Conservation (phyloP, 352 stramenopile genomes). For the Pythium sukuiense region DNA sequence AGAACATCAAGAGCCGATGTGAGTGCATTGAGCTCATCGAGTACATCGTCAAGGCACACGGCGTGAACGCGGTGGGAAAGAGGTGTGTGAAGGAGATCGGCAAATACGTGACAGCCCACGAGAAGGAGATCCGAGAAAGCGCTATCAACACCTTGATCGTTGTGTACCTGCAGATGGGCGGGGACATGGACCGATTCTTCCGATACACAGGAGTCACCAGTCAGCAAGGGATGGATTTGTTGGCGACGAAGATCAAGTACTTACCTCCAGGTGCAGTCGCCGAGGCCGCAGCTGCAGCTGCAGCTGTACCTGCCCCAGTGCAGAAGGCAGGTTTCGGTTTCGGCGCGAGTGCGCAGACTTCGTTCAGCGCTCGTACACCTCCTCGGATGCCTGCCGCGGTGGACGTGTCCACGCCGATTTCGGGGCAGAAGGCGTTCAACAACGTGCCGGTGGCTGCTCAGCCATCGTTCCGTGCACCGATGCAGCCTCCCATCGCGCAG, state of each 20-base stretch:
- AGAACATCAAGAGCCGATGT: conserved; percentile 86
- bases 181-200: conserved; percentile 79
- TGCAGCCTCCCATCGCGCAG: not conserved
- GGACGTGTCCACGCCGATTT: conserved; percentile 28
- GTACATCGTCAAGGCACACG: conserved; percentile 65
- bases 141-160: conserved; percentile 68
- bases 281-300: conserved; percentile 14
- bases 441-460: conserved; percentile 16
- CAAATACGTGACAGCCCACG: conserved; percentile 73
- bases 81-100: conserved; percentile 78
- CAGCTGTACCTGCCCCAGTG: conserved; percentile 12
- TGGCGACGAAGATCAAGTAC: conserved; percentile 77
- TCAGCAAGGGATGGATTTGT: conserved; percentile 81
- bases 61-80: conserved; percentile 65
- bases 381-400: conserved; percentile 24
- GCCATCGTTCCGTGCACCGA: not conserved
- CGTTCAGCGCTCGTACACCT: conserved; percentile 17
- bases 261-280: conserved; percentile 46
- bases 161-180: conserved; percentile 69
- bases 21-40: conserved; percentile 85
- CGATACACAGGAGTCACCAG: conserved; percentile 66
- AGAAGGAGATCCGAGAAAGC: conserved; percentile 84
- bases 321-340: conserved; percentile 27
- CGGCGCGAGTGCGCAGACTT: conserved; percentile 11
- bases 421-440: conserved; percentile 37